A percentile compares a stretch with the other conserved stretches of the same genome.
Conservation (phyloP, 352 stramenopile genomes). For the Phytophthora citricola region DNA sequence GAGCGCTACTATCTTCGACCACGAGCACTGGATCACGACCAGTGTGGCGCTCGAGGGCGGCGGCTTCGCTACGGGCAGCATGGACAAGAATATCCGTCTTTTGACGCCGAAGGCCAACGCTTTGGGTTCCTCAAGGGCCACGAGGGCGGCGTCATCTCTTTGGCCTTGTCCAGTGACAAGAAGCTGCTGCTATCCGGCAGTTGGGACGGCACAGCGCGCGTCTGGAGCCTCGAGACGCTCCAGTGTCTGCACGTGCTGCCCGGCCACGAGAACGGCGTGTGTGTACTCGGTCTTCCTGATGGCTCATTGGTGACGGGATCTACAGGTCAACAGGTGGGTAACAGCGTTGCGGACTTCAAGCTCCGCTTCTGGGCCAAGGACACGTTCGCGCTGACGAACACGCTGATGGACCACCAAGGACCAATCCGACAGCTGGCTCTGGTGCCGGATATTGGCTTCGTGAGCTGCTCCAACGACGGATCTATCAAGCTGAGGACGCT, state of each 20-base stretch:
- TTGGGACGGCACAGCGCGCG: slow-evolving; percentile 82
- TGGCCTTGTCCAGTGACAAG: slow-evolving; percentile 48
- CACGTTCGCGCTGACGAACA: slow-evolving; percentile 56
- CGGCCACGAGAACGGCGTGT: slow-evolving; percentile 86
- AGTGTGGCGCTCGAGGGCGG: slow-evolving; percentile 49
- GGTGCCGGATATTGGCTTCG: slow-evolving; percentile 74
- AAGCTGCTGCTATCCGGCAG: slow-evolving; percentile 74
- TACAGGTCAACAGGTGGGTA: slow-evolving; percentile 77
- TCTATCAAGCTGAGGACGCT: slow-evolving; percentile 73
- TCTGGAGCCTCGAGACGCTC: slow-evolving; percentile 68
- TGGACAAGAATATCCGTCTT: slow-evolving; percentile 83
- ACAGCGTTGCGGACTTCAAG: slow-evolving; percentile 80
- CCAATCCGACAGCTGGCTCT: slow-evolving; percentile 77
- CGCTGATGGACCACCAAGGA: slow-evolving; percentile 65
- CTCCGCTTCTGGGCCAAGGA: slow-evolving; percentile 78
- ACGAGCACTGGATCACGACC: slow-evolving; percentile 88
- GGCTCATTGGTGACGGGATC: slow-evolving; percentile 77
- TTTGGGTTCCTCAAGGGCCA: slow-evolving; percentile 60
- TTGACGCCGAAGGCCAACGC: slow-evolving; percentile 52
- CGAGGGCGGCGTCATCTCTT: slow-evolving; percentile 80
- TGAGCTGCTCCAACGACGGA: slow-evolving; percentile 88
- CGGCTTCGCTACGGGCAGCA: slow-evolving; percentile 78
- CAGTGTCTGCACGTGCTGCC: slow-evolving; percentile 65
- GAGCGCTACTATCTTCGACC: slow-evolving; percentile 67
- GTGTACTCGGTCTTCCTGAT: slow-evolving; percentile 70